Evolutionary conservation across 73 alveolate species (phyloP).

Genomic region (Tetrahymena thermophila): DNA sequence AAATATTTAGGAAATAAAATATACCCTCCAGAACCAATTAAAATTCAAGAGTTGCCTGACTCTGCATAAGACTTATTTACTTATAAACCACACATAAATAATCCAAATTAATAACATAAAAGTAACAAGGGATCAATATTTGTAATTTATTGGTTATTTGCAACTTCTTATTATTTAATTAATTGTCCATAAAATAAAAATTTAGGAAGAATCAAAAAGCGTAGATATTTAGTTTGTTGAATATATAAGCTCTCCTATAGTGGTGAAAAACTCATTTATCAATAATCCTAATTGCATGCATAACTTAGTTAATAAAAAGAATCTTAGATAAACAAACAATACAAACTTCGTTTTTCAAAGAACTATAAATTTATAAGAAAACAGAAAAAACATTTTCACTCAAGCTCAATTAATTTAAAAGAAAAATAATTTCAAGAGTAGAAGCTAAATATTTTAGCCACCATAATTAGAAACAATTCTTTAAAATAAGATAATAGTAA

Average conservation of each 20-base stretch:
- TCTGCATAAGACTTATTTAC: not conserved
- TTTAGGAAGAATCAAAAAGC: not conserved
- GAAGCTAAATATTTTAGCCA: not conserved
- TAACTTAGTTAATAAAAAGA: not conserved
- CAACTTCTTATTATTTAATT: not conserved
- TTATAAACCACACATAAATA: not conserved
- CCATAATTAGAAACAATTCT: not conserved
- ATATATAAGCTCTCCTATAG: not conserved
- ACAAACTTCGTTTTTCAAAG: not conserved
- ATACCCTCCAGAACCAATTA: not conserved
- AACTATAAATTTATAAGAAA: not conserved
- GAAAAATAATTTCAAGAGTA: not conserved
- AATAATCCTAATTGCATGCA: not conserved
- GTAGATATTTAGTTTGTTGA: not conserved
- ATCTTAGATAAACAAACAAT: not conserved
- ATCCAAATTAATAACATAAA: not conserved
- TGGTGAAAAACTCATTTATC: not conserved
- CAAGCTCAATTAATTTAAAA: not conserved
- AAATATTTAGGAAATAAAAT: not conserved
- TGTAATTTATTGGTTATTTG: not conserved
- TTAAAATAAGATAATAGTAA: not conserved
- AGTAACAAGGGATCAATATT: not conserved
- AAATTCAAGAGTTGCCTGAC: not conserved
- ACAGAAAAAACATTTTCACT: not conserved
- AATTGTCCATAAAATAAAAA: not conserved